A percentile compares a stretch with the other conserved stretches of the same genome.
These are phyloP conservation scores for Penicillium pancosmium DNA, from an alignment of 495 filamentous ascomycete genomes.

Conservation along the genomic window DNA sequence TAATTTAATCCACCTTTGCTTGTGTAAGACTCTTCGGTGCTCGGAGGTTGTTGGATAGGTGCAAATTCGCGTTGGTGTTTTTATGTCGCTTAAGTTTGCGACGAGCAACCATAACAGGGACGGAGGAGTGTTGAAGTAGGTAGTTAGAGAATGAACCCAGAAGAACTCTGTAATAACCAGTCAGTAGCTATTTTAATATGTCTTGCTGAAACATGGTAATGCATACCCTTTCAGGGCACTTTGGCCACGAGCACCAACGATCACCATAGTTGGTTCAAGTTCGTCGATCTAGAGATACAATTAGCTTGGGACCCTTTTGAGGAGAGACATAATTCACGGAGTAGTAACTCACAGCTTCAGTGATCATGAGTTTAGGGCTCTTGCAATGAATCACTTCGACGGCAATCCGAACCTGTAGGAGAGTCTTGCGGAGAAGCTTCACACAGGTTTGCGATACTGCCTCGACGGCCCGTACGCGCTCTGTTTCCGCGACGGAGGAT, in stretches of 20 bases:
- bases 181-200: not conserved
- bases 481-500: constrained; percentile 67
- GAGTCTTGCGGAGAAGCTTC: constrained; percentile 82
- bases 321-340: not conserved
- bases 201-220: constrained; percentile 15
- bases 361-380: constrained; percentile 83
- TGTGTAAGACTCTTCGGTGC: constrained; percentile 63
- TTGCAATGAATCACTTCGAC: constrained; percentile 99
- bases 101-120: constrained; percentile 92
- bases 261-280: constrained; percentile 87
- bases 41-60: constrained; percentile 72
- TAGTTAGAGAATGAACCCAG: constrained; percentile 97
- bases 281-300: constrained; percentile 70
- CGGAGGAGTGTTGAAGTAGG: constrained; percentile 90
- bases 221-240: constrained; percentile 91
- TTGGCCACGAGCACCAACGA: constrained; percentile 85
- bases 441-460: constrained; percentile 79
- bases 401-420: constrained; percentile 85
- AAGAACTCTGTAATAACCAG: constrained; percentile 62
- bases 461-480: constrained; percentile 73
- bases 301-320: constrained; percentile 18
- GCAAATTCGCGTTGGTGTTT: constrained; percentile 49
- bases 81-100: constrained; percentile 77
- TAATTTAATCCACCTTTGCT: constrained; percentile 64
- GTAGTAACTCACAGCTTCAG: constrained; percentile 65